Percentiles rank a stretch among this genome's conserved stretches.
Evolutionary conservation across 202 grass and related monocot species (phyloP).

Genomic region (Brachypodium distachyon): DNA sequence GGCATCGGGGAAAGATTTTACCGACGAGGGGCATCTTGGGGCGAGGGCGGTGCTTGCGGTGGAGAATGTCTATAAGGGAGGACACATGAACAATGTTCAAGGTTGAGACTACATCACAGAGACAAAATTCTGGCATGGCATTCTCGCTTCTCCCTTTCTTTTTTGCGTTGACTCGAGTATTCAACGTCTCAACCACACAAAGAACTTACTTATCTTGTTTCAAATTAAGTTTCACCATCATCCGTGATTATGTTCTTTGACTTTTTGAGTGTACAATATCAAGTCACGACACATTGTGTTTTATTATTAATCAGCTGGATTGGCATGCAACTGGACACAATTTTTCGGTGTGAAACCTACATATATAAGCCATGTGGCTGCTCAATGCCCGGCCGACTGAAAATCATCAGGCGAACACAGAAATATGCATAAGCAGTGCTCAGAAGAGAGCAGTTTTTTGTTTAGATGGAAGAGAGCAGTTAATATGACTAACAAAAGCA

Average conservation of each 20-base stretch:
- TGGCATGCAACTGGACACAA: no score
- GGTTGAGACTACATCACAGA: not conserved
- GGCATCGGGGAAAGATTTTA: no score
- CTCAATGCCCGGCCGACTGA: no score
- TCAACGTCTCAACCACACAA: not conserved
- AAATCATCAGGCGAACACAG: no score
- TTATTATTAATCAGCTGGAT: not conserved
- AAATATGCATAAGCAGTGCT: not conserved
- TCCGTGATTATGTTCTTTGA: no score
- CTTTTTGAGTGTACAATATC: not conserved
- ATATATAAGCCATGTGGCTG: not conserved
- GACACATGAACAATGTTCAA: no score
- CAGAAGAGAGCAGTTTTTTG: no score
- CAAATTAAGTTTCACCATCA: no score
- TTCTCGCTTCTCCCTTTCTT: not conserved
- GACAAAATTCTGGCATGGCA: not conserved
- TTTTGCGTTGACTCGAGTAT: no score
- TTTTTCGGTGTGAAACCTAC: conserved; percentile 6
- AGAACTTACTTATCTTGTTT: not conserved
- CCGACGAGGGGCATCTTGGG: no score
- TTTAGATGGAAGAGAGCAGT: not conserved
- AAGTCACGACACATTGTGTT: not conserved
- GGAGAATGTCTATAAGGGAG: no score
- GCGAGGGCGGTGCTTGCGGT: no score
- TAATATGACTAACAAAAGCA: not conserved